phyloP scores from a whole-genome alignment of 1,284 basidiomycete species.

The Sporisorium exsertum region DNA sequence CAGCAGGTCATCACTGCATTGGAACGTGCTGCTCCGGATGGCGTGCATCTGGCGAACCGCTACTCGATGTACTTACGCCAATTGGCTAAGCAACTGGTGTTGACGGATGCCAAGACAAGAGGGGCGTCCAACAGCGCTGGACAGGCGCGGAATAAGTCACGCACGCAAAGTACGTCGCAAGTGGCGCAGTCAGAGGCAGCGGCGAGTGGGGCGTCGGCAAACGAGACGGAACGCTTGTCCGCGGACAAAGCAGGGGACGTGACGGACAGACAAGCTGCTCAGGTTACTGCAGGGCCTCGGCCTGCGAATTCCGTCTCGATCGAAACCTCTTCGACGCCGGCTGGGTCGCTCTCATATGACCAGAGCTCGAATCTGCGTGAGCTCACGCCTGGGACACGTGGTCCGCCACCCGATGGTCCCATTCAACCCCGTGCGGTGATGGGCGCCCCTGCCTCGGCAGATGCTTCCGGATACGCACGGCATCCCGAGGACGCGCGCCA shows the following conservation, averaged over 20 bases:
- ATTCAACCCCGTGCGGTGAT: neutral
- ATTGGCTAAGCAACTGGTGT: constrained; percentile 47
- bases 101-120: constrained; percentile 49
- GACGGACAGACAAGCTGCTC: constrained; percentile 1
- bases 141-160: constrained; percentile 19
- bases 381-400: neutral
- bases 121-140: constrained; percentile 5
- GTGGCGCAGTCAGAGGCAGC: constrained; percentile 7
- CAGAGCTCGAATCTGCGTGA: neutral
- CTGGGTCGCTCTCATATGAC: neutral
- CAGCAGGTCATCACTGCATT: constrained; percentile 51
- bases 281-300: neutral
- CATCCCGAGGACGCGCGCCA: constrained; percentile 1
- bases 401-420: neutral
- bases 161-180: constrained; percentile 13
- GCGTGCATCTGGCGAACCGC: constrained; percentile 46
- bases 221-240: constrained; percentile 1
- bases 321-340: neutral
- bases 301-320: neutral
- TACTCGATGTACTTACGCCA: constrained; percentile 53
- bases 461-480: constrained; percentile 1
- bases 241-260: neutral
- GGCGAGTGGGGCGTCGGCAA: neutral
- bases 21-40: constrained; percentile 45
- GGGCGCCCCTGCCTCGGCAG: constrained; percentile 4